Evolutionary conservation across 2,329 filamentous ascomycete species (phyloP).

Genomic region (Fusarium acutatum): DNA sequence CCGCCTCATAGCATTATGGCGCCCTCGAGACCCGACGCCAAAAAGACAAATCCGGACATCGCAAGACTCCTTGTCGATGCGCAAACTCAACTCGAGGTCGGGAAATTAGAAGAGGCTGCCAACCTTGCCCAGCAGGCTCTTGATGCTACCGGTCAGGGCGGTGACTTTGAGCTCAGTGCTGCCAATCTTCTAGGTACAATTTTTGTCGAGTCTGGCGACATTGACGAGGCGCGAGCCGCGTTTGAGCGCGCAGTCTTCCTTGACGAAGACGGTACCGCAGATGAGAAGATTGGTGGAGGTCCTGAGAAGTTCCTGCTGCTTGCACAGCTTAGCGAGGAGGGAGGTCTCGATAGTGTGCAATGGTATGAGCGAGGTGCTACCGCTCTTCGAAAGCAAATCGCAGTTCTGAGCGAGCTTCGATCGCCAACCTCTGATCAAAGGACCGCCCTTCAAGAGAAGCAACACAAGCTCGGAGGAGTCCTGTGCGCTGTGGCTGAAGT

Average conservation of each 20-base stretch:
- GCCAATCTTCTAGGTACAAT: constrained; percentile 84
- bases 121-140: constrained; percentile 54
- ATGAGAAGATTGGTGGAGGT: constrained; percentile 79
- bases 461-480: constrained; percentile 85
- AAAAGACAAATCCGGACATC: constrained; percentile 47
- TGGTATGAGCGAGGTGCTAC: constrained; percentile 78
- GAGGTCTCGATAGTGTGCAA: constrained; percentile 69
- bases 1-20: constrained; percentile 48
- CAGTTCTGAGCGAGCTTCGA: constrained; percentile 62
- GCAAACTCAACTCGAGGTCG: constrained; percentile 53
- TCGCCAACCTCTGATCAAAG: constrained; percentile 52
- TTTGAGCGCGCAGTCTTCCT: constrained; percentile 78
- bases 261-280: constrained; percentile 77
- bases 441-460: constrained; percentile 69
- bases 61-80: constrained; percentile 50
- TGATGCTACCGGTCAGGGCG: constrained; percentile 52
- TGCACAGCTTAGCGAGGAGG: constrained; percentile 83
- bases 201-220: constrained; percentile 81
- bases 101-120: constrained; percentile 53
- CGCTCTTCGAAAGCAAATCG: constrained; percentile 76
- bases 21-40: constrained; percentile 51
- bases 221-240: constrained; percentile 75
- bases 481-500: constrained; percentile 94
- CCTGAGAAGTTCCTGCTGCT: constrained; percentile 95
- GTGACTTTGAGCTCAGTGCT: constrained; percentile 68